Conservation (phyloP, 2,329 filamentous ascomycete species). For the Cladobotryum mycophilum region DNA sequence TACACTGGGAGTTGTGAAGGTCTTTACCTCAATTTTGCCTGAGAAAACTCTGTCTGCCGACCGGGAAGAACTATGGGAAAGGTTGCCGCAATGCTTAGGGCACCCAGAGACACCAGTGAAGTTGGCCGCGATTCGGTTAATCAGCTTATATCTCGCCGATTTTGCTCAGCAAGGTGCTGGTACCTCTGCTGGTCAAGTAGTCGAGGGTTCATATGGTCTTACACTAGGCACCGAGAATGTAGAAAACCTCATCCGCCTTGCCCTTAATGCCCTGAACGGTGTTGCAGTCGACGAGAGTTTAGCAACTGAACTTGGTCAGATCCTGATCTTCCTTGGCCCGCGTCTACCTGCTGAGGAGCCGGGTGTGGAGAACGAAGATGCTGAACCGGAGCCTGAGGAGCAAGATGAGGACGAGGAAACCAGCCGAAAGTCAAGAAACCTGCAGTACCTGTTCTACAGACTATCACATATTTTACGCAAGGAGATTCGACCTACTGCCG, state of each 20-base stretch:
- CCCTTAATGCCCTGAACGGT: conserved; percentile 51
- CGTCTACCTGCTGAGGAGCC: conserved; percentile 35
- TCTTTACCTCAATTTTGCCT: conserved; percentile 62
- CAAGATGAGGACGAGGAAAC: conserved; percentile 39
- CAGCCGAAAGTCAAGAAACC: conserved; percentile 31
- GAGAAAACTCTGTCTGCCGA: conserved; percentile 54
- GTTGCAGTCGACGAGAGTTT: conserved; percentile 63
- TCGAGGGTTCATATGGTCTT: conserved; percentile 67
- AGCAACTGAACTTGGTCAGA: conserved; percentile 72
- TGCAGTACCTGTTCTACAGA: conserved; percentile 73
- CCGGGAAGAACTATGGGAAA: conserved; percentile 62
- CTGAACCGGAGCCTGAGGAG: conserved; percentile 37
- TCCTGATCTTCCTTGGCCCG: conserved; percentile 73
- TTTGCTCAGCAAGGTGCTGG: conserved; percentile 57
- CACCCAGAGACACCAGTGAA: conserved; percentile 71
- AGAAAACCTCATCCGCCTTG: conserved; percentile 47
- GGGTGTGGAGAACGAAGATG: conserved; percentile 33
- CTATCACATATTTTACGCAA: conserved; percentile 73
- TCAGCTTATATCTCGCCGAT: conserved; percentile 74
- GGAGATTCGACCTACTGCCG: conserved; percentile 58
- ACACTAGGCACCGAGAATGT: conserved; percentile 59
- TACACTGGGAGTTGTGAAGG: conserved; percentile 61
- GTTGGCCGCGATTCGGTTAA: conserved; percentile 65
- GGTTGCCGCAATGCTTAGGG: conserved; percentile 61
- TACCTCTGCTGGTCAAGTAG: conserved; percentile 45